Evolutionary conservation across 495 filamentous ascomycete species (phyloP), one percentile per base, ranked within the genome.

Genomic region (Bacidia rubella): DNA sequence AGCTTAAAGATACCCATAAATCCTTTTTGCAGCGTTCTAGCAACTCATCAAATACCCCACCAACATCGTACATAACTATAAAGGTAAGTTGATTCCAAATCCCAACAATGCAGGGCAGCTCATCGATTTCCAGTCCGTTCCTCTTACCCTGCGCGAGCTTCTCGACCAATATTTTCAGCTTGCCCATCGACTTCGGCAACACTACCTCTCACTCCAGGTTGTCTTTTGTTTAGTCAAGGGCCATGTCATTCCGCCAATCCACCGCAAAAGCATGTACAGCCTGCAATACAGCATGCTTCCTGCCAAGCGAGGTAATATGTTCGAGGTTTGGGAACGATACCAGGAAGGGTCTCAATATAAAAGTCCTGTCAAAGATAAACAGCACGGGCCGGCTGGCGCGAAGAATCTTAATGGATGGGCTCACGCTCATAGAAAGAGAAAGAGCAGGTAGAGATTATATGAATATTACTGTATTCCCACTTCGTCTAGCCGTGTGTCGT

Each of bases 271-370:
- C 62, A 72, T 99, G 42, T 99, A 99, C 68, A 90, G 86, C 53
- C 80, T 99, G 60, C 92, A 99, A 67, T 99, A 99, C 68, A 92
- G 86, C 69, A 97, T 97, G 93, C 73, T 99, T 26, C 92, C 92
- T 3, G 82, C 86, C 11, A 79, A 73, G 39, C 72, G 92, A 4
- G 86, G 86, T 0, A 79, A 85, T 1, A 81, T 96, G 47, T 65
- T 73, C 54, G 89, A 96, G 63, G 80, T 96, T 56, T 99, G 93
- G 93, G 67, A 76, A 25, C 75, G 81, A 47, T 66, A 95, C 53
- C 87, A 78, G 1, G 74, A 79, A 57, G 47, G 25, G 22, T 12
- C 29, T 20, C 19, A 38, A 2, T 21, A 35, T 21, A 32, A 38
- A 35, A 38, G 47, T 1, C 26, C 29, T 17, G 25, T 35, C 10